Evolutionary conservation across 1,139 yeast genomes (phyloP), one percentile per base, ranked within the genome.

Genomic region (Suhomyces chickasaworum): DNA sequence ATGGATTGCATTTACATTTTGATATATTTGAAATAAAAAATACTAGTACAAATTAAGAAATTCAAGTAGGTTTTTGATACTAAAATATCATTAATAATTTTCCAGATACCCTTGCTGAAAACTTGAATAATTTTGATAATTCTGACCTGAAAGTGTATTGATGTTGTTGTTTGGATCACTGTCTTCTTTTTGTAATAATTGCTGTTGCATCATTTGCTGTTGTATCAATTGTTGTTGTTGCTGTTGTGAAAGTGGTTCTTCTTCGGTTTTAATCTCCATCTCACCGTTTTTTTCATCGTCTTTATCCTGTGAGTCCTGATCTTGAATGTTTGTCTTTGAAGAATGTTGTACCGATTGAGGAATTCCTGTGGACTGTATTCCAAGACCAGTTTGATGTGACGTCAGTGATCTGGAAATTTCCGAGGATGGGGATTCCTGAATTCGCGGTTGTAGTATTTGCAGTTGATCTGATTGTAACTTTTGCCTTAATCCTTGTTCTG

Each of bases 201-300:
- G 53, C 31, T 48, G 57, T 36, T 53, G 56, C 13, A 53, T 42
- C 47, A 54, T 45, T 34, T 54, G 54, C 18, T 53, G 58, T 34
- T 53, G 54, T 30, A 55, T 34, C 35, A 53, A 54, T 10, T 29
- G 42, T 25, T 49, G 47, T 20, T 33, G 53, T 8, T 31, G 48
- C 15, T 30, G 32, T 12, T 33, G 37, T 23, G 12, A 25, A 25
- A 25, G n/a, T 10, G 29, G 12, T 3, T 29, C 32, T 13, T 10
- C 32, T 29, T 29, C 32, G 5, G 32, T 13, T 29, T 29, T 29
- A 15, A 29, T 13, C 10, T 29, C 32, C 17, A 29, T n/a, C 17
- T 29, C 32, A 15, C 17, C 17, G 15, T 29, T 29, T 29, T 29
- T 29, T 29, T 29, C 32, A 7, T 13, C 15, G 16, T 13, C 9